Evolutionary conservation across 1,284 basidiomycete species (phyloP), one percentile per base, ranked within the genome.

Genomic region (Dichomitus squalens): DNA sequence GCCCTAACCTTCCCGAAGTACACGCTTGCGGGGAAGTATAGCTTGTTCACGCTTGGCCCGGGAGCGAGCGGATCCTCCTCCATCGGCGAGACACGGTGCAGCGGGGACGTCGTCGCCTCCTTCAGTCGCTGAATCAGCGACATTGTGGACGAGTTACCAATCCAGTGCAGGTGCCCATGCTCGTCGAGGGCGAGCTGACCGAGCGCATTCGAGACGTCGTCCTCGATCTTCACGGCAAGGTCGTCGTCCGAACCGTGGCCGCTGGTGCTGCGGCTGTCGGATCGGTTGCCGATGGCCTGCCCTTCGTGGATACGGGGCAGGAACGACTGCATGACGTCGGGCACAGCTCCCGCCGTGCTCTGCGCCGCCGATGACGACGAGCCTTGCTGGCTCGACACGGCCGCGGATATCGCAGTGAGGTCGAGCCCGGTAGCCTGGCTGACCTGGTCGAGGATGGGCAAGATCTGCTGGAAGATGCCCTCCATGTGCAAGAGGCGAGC

Each of bases 161-260:
- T 95, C 93, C 93, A 95, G 60, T 93, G 86, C 77, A 91, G 86
- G 72, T 94, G 92, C 21, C 93, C 93, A 65, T 93, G 87, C 71
- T 95, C 93, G 67, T 95, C 93, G 46, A 93, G 79, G 25, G 92
- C 89, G 55, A 95, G 83, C 70, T 94, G 92, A 20, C 92, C 93
- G 68, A 92, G 88, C 25, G 88, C 86, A 69, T 93, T 90, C 64
- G 83, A 85, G 63, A 92, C 80, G 71, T 91, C 90, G 65, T 82
- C 78, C 80, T 77, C 86, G 63, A 83, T 79, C 76, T 86, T 90
- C 46, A 64, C 54, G 21, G 59, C 40, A 21, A 41, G 36, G 44
- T 64, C 60, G 53, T 64, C 63, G 44, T 68, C 53, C 27, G 78
- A 73, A 18, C 58, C 57, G 20, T 56, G 52, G 36, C 61, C 61